Conservation (phyloP, 2,329 filamentous ascomycete genomes). For the Penicillium sp. region DNA sequence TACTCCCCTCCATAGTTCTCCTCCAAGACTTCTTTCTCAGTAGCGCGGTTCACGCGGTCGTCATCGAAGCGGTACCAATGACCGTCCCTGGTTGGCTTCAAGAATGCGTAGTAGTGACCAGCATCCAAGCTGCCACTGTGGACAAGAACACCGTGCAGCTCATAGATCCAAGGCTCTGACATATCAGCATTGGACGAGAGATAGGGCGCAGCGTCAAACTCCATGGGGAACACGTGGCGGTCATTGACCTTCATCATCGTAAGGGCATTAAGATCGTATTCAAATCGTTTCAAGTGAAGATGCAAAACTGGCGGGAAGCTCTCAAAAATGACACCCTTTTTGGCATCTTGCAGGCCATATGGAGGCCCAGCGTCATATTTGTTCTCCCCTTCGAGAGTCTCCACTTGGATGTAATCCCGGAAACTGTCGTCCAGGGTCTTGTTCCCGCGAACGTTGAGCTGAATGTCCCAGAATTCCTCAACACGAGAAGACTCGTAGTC, state of each 20-base stretch:
- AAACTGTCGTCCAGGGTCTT: constrained; percentile 91
- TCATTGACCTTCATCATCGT: constrained; percentile 92
- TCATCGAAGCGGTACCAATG: constrained; percentile 97
- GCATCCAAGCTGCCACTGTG: constrained; percentile 96
- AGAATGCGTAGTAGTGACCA: constrained; percentile 95
- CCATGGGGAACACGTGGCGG: constrained; percentile 45
- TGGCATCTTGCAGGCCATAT: constrained; percentile 88
- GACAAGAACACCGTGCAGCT: constrained; percentile 89
- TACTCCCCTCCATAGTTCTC: constrained; percentile 96
- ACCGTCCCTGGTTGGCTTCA: constrained; percentile 88
- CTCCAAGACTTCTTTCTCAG: constrained; percentile 82
- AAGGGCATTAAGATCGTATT: constrained; percentile 93
- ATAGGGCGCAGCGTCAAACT: constrained; percentile 66
- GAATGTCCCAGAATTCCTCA: constrained; percentile 98
- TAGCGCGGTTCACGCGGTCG: constrained; percentile 92
- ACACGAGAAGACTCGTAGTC: constrained; percentile 92
- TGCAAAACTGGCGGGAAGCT: constrained; percentile 91
- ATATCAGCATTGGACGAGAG: constrained; percentile 78
- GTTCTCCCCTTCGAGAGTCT: constrained; percentile 96
- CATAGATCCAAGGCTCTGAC: constrained; percentile 85
- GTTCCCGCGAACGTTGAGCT: constrained; percentile 92
- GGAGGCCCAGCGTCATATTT: constrained; percentile 92
- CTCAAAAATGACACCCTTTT: constrained; percentile 96
- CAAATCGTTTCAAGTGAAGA: constrained; percentile 91
- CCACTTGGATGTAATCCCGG: constrained; percentile 90